Evolutionary conservation across 1,139 yeast genomes (phyloP).

Genomic region (Saccharomyces hybrid): DNA sequence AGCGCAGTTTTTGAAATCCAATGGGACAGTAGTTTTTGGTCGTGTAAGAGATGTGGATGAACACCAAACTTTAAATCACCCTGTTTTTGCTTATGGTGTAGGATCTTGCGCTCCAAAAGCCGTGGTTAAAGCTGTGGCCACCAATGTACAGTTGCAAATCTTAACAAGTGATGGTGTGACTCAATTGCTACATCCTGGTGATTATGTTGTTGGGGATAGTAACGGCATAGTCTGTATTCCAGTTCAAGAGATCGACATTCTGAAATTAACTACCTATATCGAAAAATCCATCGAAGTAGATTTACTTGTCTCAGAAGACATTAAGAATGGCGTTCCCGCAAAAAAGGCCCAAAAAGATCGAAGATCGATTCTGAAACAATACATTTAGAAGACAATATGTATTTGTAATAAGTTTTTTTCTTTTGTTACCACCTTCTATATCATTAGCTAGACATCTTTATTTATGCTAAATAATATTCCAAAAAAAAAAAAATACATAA

Average conservation of each 20-base stretch:
- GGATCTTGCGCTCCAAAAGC: conserved; percentile 80
- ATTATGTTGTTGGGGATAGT: conserved; percentile 64
- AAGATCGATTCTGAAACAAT: conserved; percentile 34
- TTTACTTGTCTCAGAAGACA: conserved; percentile 63
- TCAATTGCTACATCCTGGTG: conserved; percentile 53
- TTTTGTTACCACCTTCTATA: background rate
- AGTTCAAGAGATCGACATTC: conserved; percentile 18
- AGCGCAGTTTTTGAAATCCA: conserved; percentile 62
- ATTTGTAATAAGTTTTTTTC: background rate
- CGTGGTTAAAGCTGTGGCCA: conserved; percentile 70
- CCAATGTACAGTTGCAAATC: conserved; percentile 57
- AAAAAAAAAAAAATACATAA: background rate
- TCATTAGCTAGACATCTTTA: background rate
- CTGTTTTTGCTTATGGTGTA: conserved; percentile 75
- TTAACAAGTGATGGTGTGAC: conserved; percentile 32
- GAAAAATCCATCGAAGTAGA: conserved; percentile 71
- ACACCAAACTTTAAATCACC: conserved; percentile 58
- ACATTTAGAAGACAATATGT: background rate
- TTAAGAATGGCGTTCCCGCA: conserved; percentile 57
- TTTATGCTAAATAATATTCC: background rate
- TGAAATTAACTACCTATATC: conserved; percentile 41
- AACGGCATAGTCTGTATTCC: conserved; percentile 71
- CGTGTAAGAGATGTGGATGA: conserved; percentile 76
- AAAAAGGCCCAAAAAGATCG: conserved; percentile 54
- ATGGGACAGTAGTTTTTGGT: conserved; percentile 78